Percentiles rank a stretch among this genome's conserved stretches.
Evolutionary conservation across 805 yeast genomes (phyloP).

Genomic region (Saccharomycopsis selenospora): DNA sequence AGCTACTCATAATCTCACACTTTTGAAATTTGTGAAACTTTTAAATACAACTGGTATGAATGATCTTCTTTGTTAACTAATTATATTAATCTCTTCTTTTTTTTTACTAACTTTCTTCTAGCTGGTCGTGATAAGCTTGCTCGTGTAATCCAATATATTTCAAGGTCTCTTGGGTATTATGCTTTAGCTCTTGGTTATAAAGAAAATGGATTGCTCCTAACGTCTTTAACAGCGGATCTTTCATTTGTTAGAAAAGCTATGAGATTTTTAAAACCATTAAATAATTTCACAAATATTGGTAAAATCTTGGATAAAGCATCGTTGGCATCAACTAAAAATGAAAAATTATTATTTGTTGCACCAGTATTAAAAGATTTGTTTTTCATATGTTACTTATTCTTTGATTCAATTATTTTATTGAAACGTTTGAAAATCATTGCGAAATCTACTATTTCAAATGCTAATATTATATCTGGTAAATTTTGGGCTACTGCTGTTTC

Average conservation of each 20-base stretch:
- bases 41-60: slow-evolving; percentile 12
- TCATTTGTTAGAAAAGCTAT: slow-evolving; percentile 16
- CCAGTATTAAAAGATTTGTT: slow-evolving; percentile 5
- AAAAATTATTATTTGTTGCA: neutral
- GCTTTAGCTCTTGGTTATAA: neutral
- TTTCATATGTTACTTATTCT: slow-evolving; percentile 13
- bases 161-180: slow-evolving; percentile 11
- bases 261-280: slow-evolving; percentile 18
- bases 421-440: slow-evolving; percentile 7
- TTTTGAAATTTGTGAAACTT: slow-evolving; percentile 6
- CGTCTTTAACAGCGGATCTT: slow-evolving; percentile 6
- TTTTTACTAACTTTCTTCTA: neutral
- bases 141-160: slow-evolving; percentile 15
- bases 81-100: no score
- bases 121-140: slow-evolving; percentile 19
- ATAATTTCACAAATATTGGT: slow-evolving; percentile 16
- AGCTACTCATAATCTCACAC: slow-evolving; percentile 5
- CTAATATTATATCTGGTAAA: slow-evolving; percentile 4
- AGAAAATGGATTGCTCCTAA: neutral
- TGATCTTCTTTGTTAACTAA: no score
- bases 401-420: slow-evolving; percentile 14
- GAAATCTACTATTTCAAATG: slow-evolving; percentile 7
- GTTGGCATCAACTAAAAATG: neutral
- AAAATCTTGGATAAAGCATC: slow-evolving; percentile 1
- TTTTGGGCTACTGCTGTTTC: slow-evolving; percentile 18